These are phyloP conservation scores for Hydrangea macrophylla DNA, from an alignment of 148 eudicot genomes.

Conservation along the genomic window DNA sequence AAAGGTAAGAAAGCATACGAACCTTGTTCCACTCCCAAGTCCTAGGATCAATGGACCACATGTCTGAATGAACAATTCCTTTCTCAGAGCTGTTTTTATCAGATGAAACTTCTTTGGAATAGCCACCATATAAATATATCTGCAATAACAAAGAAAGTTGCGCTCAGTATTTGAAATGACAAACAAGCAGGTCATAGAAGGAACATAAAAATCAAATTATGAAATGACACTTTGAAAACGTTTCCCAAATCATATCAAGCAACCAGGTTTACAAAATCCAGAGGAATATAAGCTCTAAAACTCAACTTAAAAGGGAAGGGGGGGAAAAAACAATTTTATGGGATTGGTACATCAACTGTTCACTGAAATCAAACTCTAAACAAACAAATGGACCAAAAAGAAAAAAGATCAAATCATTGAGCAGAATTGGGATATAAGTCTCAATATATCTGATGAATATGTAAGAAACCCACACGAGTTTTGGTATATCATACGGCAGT, in stretches of 20 bases:
- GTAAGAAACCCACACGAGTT: no score
- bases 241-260: neutral
- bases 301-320: neutral
- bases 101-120: slow-evolving; percentile 80
- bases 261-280: neutral
- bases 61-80: slow-evolving; percentile 91
- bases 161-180: neutral
- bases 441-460: no score
- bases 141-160: slow-evolving; percentile 28
- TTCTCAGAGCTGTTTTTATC: slow-evolving; percentile 82
- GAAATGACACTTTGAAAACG: neutral
- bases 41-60: slow-evolving; percentile 96
- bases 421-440: no score
- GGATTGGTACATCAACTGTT: neutral
- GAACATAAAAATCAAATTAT: neutral
- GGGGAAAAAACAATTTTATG: neutral
- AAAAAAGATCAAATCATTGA: no score
- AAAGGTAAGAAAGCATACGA: slow-evolving; percentile 17
- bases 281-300: neutral
- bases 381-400: no score
- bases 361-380: neutral
- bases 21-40: slow-evolving; percentile 99
- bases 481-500: no score
- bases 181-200: neutral
- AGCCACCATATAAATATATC: slow-evolving; percentile 94